Base-by-base conservation (phyloP, 768 basidiomycete genomes). In the Calocybe gangraenosa region DNA sequence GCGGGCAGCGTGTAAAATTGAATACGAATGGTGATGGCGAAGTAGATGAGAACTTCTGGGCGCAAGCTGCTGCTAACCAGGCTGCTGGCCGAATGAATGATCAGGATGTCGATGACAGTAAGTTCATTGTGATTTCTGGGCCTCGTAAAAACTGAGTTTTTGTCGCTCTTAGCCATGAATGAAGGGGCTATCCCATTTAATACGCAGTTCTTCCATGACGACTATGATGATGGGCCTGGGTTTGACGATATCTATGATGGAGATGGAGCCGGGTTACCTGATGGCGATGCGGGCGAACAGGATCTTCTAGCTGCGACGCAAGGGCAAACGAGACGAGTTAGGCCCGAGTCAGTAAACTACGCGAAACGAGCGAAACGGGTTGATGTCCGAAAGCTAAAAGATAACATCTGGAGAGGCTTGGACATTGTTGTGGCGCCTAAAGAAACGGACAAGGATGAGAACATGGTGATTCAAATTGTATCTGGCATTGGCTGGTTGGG, bases 21-120 rank as follows among this genome's bases (percentile, higher is more conserved):
- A 79, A 82, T 46, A 74, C 80, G 45, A 72, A 76, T 21, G 79
- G 76, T 21, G 85, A 92, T 52, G 92, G 87, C 21, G 93, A 96
- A 64, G 84, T 95, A 20, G 95, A 97, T 59, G 92, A 94, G 66
- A 82, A 88, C 50, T 98, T 93, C 71, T 98, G 96, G 96, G 94
- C 93, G 0, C 87, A 92, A 56, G 92, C 91, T 3, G 93, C 92
- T 8, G 91, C 90, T 0, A 81, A 88, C 40, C 84, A 89, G 62
- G 83, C 82, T 11, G 85, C 77, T 7, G 79, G 70, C 8, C 77
- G 76, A 14, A 54, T 62, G 15, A 70, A 62, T 5, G 76, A 76
- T 45, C 60, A 78, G 36, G 70, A 68, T 23, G 75, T 64, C 18
- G 85, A 89, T 40, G 84, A 82, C 37, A 76, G 87, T 87, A 53